Evolutionary conservation across 495 filamentous ascomycete genomes (phyloP), one percentile per base, ranked within the genome.

Genomic region (Schizothecium vesticola): DNA sequence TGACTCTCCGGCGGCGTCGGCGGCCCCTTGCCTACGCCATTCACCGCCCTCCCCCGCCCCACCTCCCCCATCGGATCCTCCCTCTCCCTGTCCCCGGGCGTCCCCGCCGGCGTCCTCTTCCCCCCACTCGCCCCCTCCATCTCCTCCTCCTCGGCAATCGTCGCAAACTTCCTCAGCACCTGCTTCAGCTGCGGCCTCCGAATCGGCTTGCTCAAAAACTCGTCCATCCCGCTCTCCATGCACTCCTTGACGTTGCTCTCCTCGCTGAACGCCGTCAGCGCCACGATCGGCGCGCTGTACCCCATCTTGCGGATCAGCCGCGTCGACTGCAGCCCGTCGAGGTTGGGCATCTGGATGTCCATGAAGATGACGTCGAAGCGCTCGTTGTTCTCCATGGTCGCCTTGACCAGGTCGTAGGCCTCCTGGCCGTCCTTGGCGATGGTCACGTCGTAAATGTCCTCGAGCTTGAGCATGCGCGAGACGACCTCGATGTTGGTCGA

Each of bases 401-500:
- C 86, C 73, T 92, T 92, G 56, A 97, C 94, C 9, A 89, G 84
- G 59, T 96, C 92, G 64, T 91, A 90, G 9, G 94, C 94, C 71
- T 97, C 93, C 74, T 94, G 92, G 4, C 94, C 94, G 76, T 97
- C 91, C 73, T 92, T 90, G 36, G 92, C 91, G 58, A 93, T 86
- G 7, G 87, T 91, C 21, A 93, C 89, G 71, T 93, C 92, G 77
- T 86, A 85, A 43, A 84, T 77, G 56, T 84, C 83, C 59, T 87
- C 85, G 1, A 86, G 72, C 71, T 87, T 86, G 10, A 87, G 72
- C 78, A 87, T 81, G 28, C 83, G 73, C 69, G 77, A 86, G 63
- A 97, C 93, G 19, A 97, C 94, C 73, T 97, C 92, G 73, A 96
- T 91, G 74, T 97, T 97, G n/a, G 94, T 92, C 31, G 88, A 88